Base-by-base conservation (phyloP, 805 yeast species). In the Citeromyces matritensis region DNA sequence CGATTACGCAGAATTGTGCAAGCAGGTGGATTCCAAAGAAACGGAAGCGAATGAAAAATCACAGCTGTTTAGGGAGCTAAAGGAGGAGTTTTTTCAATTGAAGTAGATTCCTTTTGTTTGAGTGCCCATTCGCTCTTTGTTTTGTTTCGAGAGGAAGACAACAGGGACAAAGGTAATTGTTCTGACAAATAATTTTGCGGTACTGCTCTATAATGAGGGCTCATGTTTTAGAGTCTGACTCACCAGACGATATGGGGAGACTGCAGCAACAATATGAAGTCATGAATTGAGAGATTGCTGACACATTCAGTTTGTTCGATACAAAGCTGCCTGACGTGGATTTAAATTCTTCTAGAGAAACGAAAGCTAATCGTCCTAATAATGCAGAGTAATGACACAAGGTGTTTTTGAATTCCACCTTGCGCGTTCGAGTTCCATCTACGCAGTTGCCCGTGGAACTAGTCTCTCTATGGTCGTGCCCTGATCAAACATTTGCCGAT, bases 121-220 rank as follows among this genome's bases (percentile, higher is more conserved):
- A n/a, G n/a, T n/a, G n/a, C n/a, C n/a, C n/a, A n/a, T n/a, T n/a
- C n/a, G n/a, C n/a, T n/a, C n/a, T n/a, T n/a, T n/a, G n/a, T n/a
- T n/a, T n/a, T n/a, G 13, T 15, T 14, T 6, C 33, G 32, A 23
- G 26, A 30, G 13, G 30, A 37, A 13, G 12, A 27, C 10, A 29
- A 35, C 7, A 25, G 30, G 13, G 26, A 14, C 11, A n/a, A 35
- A 23, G 40, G 35, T 26, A 26, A 30, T 6, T 21, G 28, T 9
- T 23, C 30, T 30, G 31, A 28, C 26, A 31, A 23, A 34, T 4
- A 14, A n/a, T n/a, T n/a, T n/a, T n/a, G 25, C 9, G 27, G 24
- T 15, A 10, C 17, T 13, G 11, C 8, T n/a, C 8, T 11, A 21
- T 24, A 28, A 15, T n/a, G 25, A 24, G 15, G 15, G 31, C 11